Evolutionary conservation across 495 filamentous ascomycete genomes (phyloP).

Genomic region (Neurospora terricola): DNA sequence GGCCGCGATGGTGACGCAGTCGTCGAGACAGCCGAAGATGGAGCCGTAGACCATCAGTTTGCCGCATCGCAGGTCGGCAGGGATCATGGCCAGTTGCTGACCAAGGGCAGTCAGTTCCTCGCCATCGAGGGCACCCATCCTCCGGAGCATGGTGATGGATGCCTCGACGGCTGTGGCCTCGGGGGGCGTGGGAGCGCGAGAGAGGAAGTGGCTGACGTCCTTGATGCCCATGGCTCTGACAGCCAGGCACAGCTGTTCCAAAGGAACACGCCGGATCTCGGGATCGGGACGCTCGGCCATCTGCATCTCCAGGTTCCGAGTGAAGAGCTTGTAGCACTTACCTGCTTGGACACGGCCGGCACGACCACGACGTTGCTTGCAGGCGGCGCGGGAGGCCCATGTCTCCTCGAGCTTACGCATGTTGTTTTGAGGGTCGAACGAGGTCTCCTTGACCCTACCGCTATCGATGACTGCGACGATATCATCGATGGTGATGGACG

Average conservation of each 20-base stretch:
- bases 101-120: slow-evolving; percentile 82
- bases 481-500: slow-evolving; percentile 95
- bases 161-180: slow-evolving; percentile 75
- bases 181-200: slow-evolving; percentile 80
- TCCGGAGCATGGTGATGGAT: slow-evolving; percentile 62
- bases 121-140: slow-evolving; percentile 82
- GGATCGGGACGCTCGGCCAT: slow-evolving; percentile 90
- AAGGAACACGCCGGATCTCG: slow-evolving; percentile 82
- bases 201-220: slow-evolving; percentile 71
- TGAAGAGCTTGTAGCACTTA: slow-evolving; percentile 92
- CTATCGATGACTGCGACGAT: slow-evolving; percentile 95
- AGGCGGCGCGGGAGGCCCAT: slow-evolving; percentile 90
- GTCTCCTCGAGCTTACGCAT: slow-evolving; percentile 91
- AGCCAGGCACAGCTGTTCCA: slow-evolving; percentile 89
- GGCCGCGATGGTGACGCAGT: slow-evolving; percentile 80
- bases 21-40: slow-evolving; percentile 83
- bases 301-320: slow-evolving; percentile 66
- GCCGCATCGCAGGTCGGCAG: slow-evolving; percentile 82
- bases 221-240: slow-evolving; percentile 88
- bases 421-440: slow-evolving; percentile 83
- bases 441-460: slow-evolving; percentile 91
- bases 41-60: slow-evolving; percentile 95
- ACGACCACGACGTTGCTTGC: slow-evolving; percentile 91
- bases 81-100: slow-evolving; percentile 84
- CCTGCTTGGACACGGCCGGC: slow-evolving; percentile 87